These are phyloP conservation scores for Fusarium buharicum DNA, from an alignment of 2,329 filamentous ascomycete species.

Conservation along the genomic window DNA sequence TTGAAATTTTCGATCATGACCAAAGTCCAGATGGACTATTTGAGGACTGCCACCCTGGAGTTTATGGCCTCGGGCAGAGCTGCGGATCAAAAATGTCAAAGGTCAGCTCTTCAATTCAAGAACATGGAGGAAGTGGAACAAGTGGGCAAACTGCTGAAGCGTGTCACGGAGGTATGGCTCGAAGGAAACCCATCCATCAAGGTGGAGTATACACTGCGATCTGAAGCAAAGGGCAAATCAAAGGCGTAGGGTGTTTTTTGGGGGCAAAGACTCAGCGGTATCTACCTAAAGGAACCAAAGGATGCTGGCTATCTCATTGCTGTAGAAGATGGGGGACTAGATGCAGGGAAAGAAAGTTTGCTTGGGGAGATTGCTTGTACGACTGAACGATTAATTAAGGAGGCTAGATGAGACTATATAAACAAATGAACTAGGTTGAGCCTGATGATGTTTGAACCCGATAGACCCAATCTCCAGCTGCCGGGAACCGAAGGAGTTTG, in stretches of 20 bases:
- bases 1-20: constrained; percentile 24
- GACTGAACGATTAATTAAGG: constrained; percentile 19
- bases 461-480: constrained; percentile 21
- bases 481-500: constrained; percentile 19
- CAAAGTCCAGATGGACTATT: constrained; percentile 4
- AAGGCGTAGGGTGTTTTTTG: constrained; percentile 27
- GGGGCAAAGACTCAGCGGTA: constrained; percentile 7
- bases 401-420: constrained; percentile 14
- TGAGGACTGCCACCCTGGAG: constrained; percentile 23
- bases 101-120: constrained; percentile 35
- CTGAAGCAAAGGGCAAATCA: constrained; percentile 45
- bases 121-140: constrained; percentile 41
- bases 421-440: constrained; percentile 20
- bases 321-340: neutral
- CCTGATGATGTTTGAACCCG: constrained; percentile 19
- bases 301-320: constrained; percentile 2
- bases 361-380: constrained; percentile 27
- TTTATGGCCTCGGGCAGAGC: constrained; percentile 19
- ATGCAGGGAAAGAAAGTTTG: neutral
- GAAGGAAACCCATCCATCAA: constrained; percentile 10
- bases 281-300: constrained; percentile 13
- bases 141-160: constrained; percentile 38
- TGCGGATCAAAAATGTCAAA: constrained; percentile 2
- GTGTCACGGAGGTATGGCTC: constrained; percentile 40
- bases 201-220: constrained; percentile 44